These are phyloP conservation scores for Leishmania major DNA, from an alignment of 208 protist species.

Conservation along the genomic window DNA sequence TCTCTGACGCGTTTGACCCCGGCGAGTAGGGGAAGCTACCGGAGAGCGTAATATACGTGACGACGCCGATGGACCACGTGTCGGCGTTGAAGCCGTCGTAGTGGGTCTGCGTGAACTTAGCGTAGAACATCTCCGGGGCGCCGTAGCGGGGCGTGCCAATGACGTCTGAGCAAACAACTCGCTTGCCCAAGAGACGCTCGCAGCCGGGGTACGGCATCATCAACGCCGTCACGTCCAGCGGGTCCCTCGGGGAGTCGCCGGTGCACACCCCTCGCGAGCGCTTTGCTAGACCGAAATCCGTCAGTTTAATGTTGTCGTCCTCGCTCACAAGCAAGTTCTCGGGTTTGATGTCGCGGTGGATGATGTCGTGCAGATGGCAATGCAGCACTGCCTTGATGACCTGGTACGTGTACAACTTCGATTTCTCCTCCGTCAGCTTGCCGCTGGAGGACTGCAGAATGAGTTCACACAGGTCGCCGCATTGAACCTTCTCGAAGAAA, in stretches of 20 bases:
- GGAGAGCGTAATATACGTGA: slow-evolving; percentile 97
- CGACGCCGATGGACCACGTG: slow-evolving; percentile 96
- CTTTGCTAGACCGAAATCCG: slow-evolving; percentile 92
- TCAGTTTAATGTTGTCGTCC: slow-evolving; percentile 90
- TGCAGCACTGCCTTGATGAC: slow-evolving; percentile 91
- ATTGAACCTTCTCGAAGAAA: slow-evolving; percentile 88
- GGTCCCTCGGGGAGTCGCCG: slow-evolving; percentile 52
- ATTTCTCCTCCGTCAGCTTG: slow-evolving; percentile 81
- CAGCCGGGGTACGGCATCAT: slow-evolving; percentile 82
- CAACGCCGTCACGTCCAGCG: slow-evolving; percentile 66
- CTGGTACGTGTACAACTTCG: slow-evolving; percentile 90
- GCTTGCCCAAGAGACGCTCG: slow-evolving; percentile 82
- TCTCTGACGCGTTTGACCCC: slow-evolving; percentile 82
- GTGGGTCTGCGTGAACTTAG: slow-evolving; percentile 90
- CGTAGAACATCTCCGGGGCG: slow-evolving; percentile 92
- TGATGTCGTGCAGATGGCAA: slow-evolving; percentile 91
- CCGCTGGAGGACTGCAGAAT: slow-evolving; percentile 80
- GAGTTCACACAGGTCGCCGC: slow-evolving; percentile 89
- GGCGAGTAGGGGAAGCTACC: slow-evolving; percentile 96
- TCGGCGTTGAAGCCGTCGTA: slow-evolving; percentile 96
- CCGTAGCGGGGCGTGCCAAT: slow-evolving; percentile 92
- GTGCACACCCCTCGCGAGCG: slow-evolving; percentile 79
- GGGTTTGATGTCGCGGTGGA: slow-evolving; percentile 93
- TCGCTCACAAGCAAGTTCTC: slow-evolving; percentile 91
- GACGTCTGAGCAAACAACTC: slow-evolving; percentile 87